Evolutionary conservation across 176 grass and related monocot genomes (phyloP), one percentile per base, ranked within the genome.

Genomic region (Carex pumila): DNA sequence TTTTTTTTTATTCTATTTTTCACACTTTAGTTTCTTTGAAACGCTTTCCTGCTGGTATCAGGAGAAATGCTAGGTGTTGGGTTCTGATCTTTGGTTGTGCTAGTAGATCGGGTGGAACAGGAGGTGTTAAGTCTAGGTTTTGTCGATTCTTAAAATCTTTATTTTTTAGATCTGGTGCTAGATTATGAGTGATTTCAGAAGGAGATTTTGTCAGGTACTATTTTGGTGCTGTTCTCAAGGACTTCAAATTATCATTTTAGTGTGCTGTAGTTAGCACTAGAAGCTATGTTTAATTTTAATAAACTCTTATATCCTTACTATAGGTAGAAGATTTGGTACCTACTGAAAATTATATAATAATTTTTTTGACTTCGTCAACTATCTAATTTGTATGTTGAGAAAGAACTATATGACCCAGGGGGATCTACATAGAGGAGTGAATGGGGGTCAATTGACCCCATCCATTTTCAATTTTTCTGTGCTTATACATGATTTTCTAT

Each of bases 151-250:
- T 54, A 62, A 9, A 62, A 10, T 53, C 62, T 55, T 67, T 41
- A 31, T 67, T 22, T 66, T 66, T 4, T 37, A 83, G 80, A 83
- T 83, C 80, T 36, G 80, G 80, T 83, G 60, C 3, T 66, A 65
- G 22, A 49, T 83, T 83, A 9, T 15, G 15, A 50, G 31, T 53
- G 13, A 65, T 53, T 5, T 81, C 14, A 54, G 1, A 41, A 41
- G 49, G 18, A 30, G 3, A 71, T 80, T 13, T 39, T 14, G 13
- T 68, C 45, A 14, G n/a, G 32, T 61, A 4, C 6, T 34, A 9
- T 71, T 32, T 63, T 81, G 58, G 58, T 7, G 73, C 19, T 81
- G 15, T 61, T 41, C 9, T 11, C 37, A 0, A 7, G 10, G 7
- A 31, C 45, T 76, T 54, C 6, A 69, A 17, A 55, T 77, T 75